Conservation (phyloP, 345 rosid genomes). For the Noccaea caerulescens region DNA sequence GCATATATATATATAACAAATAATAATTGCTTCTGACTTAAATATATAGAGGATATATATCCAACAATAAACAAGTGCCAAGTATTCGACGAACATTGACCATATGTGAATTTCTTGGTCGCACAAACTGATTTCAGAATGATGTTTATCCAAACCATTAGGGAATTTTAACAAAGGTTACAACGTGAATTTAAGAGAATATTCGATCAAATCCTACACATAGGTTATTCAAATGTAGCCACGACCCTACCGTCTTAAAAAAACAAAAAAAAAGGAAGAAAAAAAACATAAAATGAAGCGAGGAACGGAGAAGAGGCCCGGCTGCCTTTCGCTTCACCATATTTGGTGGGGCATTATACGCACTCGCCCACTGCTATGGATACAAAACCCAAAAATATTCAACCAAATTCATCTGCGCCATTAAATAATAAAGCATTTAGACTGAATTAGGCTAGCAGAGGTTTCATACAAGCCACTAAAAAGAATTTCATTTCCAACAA, state of each 20-base stretch:
- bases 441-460: no score
- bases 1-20: no score
- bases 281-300: constrained; percentile 21
- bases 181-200: constrained; percentile 10
- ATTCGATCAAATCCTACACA: constrained; percentile 11
- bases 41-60: neutral
- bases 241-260: constrained; percentile 19
- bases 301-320: constrained; percentile 34
- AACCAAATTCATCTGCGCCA: constrained; percentile 23
- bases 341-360: constrained; percentile 36
- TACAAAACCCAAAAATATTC: constrained; percentile 16
- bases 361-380: constrained; percentile 27
- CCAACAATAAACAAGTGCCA: neutral
- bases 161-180: neutral
- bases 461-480: no score
- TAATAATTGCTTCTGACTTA: no score
- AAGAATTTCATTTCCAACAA: no score
- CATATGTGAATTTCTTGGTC: neutral
- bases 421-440: constrained; percentile 1
- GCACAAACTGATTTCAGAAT: constrained; percentile 5
- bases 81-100: neutral
- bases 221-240: constrained; percentile 25
- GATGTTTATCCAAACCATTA: constrained; percentile 16
- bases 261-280: constrained; percentile 6
- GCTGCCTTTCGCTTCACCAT: constrained; percentile 34